Evolutionary conservation across 306 rosid genomes (phyloP).

Genomic region (Acacia melanoxylon): DNA sequence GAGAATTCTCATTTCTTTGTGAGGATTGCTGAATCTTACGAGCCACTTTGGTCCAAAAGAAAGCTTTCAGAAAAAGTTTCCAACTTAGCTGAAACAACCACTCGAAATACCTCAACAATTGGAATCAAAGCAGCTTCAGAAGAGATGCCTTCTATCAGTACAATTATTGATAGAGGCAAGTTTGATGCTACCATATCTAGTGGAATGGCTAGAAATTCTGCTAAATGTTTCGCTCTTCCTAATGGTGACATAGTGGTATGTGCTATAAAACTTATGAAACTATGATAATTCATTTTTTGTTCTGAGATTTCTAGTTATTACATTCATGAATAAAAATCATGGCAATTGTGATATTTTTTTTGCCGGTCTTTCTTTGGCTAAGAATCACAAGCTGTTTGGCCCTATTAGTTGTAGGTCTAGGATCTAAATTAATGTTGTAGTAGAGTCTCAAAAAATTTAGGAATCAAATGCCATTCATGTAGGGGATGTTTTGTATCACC

Average conservation of each 20-base stretch:
- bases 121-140: constrained; percentile 42
- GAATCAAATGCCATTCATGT: not conserved
- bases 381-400: not conserved
- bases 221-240: constrained; percentile 79
- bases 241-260: constrained; percentile 98
- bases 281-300: not conserved
- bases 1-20: constrained; percentile 92
- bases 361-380: not conserved
- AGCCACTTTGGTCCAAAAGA: constrained; percentile 83
- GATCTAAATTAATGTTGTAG: not conserved
- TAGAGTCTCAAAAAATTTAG: not conserved
- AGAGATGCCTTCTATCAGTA: constrained; percentile 44
- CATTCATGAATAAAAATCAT: not conserved
- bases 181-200: constrained; percentile 70
- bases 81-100: constrained; percentile 37
- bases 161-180: constrained; percentile 76
- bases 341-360: not conserved
- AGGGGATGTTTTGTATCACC: not conserved
- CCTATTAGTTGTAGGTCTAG: not conserved
- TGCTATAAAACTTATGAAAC: constrained; percentile 42
- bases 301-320: not conserved
- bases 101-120: constrained; percentile 29
- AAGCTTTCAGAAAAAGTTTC: constrained; percentile 32
- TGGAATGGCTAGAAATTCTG: constrained; percentile 77
- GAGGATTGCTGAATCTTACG: constrained; percentile 77